phyloP scores from a whole-genome alignment of 169 alveolate species.

The Plasmodium sp. region DNA sequence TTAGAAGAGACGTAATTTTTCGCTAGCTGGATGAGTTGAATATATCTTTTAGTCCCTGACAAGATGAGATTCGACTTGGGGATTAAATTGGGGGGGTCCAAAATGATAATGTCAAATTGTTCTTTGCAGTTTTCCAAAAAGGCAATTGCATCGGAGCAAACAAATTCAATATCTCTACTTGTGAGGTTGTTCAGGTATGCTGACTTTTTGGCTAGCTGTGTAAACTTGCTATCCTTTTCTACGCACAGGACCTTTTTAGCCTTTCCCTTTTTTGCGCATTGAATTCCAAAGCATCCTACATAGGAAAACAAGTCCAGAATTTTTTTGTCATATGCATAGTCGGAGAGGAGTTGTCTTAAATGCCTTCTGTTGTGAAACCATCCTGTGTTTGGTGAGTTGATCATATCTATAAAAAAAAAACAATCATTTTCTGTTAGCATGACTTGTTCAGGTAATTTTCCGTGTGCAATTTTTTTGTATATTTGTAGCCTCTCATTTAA shows the following conservation, averaged over 20 bases:
- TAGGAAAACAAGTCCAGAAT: slow-evolving; percentile 57
- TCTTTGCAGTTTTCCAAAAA: slow-evolving; percentile 48
- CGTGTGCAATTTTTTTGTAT: slow-evolving; percentile 51
- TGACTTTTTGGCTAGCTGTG: slow-evolving; percentile 46
- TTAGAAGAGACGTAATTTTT: slow-evolving; percentile 34
- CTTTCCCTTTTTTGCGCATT: slow-evolving; percentile 59
- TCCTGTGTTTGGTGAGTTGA: slow-evolving; percentile 65
- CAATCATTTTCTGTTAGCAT: slow-evolving; percentile 49
- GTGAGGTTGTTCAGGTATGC: slow-evolving; percentile 33
- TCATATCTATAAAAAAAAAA: slow-evolving; percentile 35
- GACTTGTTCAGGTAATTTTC: slow-evolving; percentile 61
- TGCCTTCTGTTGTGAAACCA: slow-evolving; percentile 61
- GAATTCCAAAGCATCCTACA: slow-evolving; percentile 66
- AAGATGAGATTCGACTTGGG: slow-evolving; percentile 43
- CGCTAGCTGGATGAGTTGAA: slow-evolving; percentile 27
- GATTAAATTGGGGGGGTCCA: slow-evolving; percentile 71
- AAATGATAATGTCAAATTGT: slow-evolving; percentile 38
- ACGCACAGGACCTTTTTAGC: slow-evolving; percentile 62
- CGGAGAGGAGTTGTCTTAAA: slow-evolving; percentile 23
- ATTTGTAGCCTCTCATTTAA: slow-evolving; percentile 67
- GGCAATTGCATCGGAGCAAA: slow-evolving; percentile 16
- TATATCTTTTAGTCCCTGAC: slow-evolving; percentile 22
- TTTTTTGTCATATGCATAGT: slow-evolving; percentile 41
- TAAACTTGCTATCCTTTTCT: slow-evolving; percentile 47
- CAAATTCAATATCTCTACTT: slow-evolving; percentile 16